Conservation (phyloP, 2,329 filamentous ascomycete genomes). For the Ramularia endophylla region DNA sequence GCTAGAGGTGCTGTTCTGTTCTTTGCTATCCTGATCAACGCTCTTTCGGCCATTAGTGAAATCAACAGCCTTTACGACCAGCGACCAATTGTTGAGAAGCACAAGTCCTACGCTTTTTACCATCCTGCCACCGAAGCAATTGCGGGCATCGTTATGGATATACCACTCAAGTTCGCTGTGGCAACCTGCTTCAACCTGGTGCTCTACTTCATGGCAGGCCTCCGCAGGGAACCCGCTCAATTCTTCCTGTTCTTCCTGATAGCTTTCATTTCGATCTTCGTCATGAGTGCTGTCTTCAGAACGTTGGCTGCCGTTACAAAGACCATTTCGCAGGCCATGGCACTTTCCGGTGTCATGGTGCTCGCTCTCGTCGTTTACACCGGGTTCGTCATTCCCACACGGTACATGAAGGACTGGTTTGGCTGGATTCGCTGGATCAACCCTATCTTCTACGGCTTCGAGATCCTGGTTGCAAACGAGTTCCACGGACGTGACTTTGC, state of each 20-base stretch:
- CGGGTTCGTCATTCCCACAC: conserved; percentile 33
- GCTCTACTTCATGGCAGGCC: conserved; percentile 52
- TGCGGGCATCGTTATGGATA: conserved; percentile 49
- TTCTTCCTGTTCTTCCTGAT: conserved; percentile 63
- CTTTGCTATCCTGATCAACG: conserved; percentile 56
- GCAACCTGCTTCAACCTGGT: conserved; percentile 50
- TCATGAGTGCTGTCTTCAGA: conserved; percentile 53
- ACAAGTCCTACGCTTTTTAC: conserved; percentile 39
- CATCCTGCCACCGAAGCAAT: conserved; percentile 43
- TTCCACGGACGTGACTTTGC: conserved; percentile 34
- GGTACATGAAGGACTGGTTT: conserved; percentile 52
- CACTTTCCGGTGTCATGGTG: conserved; percentile 48
- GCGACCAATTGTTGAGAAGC: conserved; percentile 44
- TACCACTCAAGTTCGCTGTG: conserved; percentile 53
- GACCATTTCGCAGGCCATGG: conserved; percentile 59
- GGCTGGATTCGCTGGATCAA: conserved; percentile 41
- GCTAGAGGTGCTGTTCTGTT: conserved; percentile 54
- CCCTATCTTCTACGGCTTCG: conserved; percentile 60
- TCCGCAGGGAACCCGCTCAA: conserved; percentile 33
- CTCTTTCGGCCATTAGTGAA: conserved; percentile 53
- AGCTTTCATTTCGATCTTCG: conserved; percentile 52
- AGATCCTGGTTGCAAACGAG: conserved; percentile 53
- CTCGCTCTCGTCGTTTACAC: conserved; percentile 60
- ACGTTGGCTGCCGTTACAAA: conserved; percentile 54
- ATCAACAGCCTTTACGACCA: conserved; percentile 59